A percentile compares a stretch with the other conserved stretches of the same genome.
Evolutionary conservation across 2,329 filamentous ascomycete genomes (phyloP).

Genomic region (Sclerotinia glacialis): DNA sequence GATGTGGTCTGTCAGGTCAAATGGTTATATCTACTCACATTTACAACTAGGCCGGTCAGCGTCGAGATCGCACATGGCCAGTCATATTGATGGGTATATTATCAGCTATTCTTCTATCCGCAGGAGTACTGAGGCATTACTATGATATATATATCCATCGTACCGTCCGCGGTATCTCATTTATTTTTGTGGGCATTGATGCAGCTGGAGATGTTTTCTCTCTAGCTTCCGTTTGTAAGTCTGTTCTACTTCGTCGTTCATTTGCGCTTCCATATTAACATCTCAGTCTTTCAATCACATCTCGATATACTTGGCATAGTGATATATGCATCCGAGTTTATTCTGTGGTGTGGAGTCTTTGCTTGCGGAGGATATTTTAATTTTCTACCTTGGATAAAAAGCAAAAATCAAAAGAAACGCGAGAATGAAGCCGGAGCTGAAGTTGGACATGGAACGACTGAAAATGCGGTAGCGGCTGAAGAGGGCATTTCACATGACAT

Average conservation of each 20-base stretch:
- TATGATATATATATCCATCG: conserved; percentile 65
- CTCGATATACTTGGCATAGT: conserved; percentile 61
- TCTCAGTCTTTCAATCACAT: conserved; percentile 52
- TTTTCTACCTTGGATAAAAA: conserved; percentile 54
- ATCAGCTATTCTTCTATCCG: conserved; percentile 60
- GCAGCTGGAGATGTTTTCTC: conserved; percentile 67
- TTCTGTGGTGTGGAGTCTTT: conserved; percentile 66
- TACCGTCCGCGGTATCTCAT: conserved; percentile 68
- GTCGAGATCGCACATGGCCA: conserved; percentile 55
- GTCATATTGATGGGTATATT: conserved; percentile 64
- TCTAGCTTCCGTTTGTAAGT: conserved; percentile 55
- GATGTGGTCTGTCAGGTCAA: neutral
- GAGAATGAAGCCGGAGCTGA: neutral
- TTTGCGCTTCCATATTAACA: neutral
- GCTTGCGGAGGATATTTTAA: conserved; percentile 64
- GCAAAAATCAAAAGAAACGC: conserved; percentile 36
- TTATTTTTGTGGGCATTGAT: conserved; percentile 69
- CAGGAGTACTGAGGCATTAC: conserved; percentile 66
- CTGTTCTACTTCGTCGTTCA: neutral
- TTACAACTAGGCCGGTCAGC: conserved; percentile 38
- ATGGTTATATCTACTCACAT: no score
- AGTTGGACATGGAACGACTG: conserved; percentile 15
- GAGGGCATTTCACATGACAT: conserved; percentile 36
- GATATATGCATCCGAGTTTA: conserved; percentile 65
- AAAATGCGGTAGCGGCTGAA: neutral